Conservation (phyloP, 805 yeast genomes). For the Nakazawaea wyomingensis region DNA sequence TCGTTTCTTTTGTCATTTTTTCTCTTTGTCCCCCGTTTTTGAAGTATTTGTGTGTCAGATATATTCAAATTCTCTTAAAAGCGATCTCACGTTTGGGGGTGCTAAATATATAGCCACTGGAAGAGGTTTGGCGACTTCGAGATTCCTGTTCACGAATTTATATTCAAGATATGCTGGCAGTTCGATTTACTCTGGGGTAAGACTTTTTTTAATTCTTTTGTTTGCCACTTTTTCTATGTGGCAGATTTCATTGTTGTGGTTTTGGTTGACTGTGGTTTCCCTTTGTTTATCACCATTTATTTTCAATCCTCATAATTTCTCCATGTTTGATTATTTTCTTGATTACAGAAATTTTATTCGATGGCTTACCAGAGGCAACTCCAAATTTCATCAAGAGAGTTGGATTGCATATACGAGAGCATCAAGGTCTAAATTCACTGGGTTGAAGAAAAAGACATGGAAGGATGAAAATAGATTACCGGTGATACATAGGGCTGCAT, state of each 20-base stretch:
- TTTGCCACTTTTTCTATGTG: constrained; percentile 80
- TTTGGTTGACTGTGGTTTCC: constrained; percentile 44
- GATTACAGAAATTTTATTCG: constrained; percentile 47
- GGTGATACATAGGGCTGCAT: constrained; percentile 70
- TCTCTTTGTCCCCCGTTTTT: constrained; percentile 83
- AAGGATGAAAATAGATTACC: constrained; percentile 37
- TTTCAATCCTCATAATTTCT: constrained; percentile 51
- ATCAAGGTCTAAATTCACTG: constrained; percentile 85
- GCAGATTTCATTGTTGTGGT: constrained; percentile 66
- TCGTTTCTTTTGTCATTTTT: constrained; percentile 69
- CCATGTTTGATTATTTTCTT: constrained; percentile 39
- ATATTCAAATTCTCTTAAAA: constrained; percentile 71
- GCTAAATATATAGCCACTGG: constrained; percentile 92
- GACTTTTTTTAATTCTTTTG: constrained; percentile 60
- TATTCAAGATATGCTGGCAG: constrained; percentile 73
- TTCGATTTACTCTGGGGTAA: constrained; percentile 75
- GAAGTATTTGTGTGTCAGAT: constrained; percentile 95
- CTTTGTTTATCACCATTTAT: constrained; percentile 45
- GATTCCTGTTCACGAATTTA: constrained; percentile 65
- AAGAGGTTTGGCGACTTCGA: constrained; percentile 85
- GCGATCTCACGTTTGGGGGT: constrained; percentile 83
- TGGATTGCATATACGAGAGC: constrained; percentile 76
- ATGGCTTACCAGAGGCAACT: constrained; percentile 82
- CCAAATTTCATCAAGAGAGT: constrained; percentile 58
- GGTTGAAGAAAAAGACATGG: constrained; percentile 75